A percentile compares a stretch with the other conserved stretches of the same genome.
These are phyloP conservation scores for Chimonanthus praecox DNA, from an alignment of 164 flowering plant genomes.

Conservation along the genomic window DNA sequence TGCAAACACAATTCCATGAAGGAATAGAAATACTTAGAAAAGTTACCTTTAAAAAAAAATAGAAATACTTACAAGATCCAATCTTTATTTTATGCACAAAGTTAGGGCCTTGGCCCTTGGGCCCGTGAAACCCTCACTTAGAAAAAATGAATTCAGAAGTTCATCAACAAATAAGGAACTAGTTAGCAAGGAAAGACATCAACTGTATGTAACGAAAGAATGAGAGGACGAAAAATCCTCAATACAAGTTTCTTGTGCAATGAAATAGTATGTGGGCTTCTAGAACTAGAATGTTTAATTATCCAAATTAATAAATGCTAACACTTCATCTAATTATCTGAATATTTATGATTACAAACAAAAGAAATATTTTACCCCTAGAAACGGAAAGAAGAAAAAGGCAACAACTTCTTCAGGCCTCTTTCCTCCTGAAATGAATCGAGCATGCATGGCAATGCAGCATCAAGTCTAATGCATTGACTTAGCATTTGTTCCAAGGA, in stretches of 20 bases:
- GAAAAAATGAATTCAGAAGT: background rate
- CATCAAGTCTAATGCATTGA: too few relatives aligned
- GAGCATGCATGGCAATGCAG: too few relatives aligned
- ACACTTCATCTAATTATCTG: too few relatives aligned
- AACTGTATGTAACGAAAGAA: background rate
- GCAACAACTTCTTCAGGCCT: too few relatives aligned
- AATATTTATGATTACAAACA: too few relatives aligned
- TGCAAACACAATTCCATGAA: conserved; percentile 18
- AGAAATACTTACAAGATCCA: background rate
- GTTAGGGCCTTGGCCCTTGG: background rate
- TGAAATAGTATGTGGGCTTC: too few relatives aligned
- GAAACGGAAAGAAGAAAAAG: too few relatives aligned
- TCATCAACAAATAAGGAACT: background rate
- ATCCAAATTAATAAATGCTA: background rate
- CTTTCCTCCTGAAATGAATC: too few relatives aligned
- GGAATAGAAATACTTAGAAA: background rate
- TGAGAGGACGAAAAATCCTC: background rate
- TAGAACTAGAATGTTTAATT: background rate
- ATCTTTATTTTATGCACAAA: background rate
- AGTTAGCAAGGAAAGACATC: background rate
- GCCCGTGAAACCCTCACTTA: background rate
- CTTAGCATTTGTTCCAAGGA: too few relatives aligned
- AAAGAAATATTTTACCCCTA: too few relatives aligned
- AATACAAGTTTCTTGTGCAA: background rate
- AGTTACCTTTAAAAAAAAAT: background rate